phyloP scores from a whole-genome alignment of 305 asterid species.

The Fraxinus albicans region DNA sequence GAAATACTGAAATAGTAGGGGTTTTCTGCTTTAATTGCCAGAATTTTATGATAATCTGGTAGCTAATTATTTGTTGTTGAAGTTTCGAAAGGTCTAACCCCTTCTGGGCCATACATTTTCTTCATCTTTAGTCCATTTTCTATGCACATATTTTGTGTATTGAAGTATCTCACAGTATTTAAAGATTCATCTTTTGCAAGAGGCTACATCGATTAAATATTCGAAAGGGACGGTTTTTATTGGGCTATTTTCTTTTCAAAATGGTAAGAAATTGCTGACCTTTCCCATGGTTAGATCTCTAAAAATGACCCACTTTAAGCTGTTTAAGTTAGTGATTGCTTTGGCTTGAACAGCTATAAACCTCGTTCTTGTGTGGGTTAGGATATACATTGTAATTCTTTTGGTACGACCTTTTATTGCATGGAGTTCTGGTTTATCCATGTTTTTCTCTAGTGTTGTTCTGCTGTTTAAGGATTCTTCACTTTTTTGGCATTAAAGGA shows the following conservation, averaged over 20 bases:
- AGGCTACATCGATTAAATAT: constrained; percentile 26
- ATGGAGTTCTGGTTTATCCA: not conserved
- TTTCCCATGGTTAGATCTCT: constrained; percentile 34
- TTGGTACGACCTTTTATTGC: not conserved
- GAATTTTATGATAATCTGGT: constrained; percentile 25
- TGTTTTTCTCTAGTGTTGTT: constrained; percentile 3
- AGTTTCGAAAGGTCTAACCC: constrained; percentile 31
- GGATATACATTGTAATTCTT: not conserved
- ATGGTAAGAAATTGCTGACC: constrained; percentile 30
- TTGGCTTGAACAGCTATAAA: constrained; percentile 3
- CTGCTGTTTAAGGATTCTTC: constrained; percentile 7
- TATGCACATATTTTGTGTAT: constrained; percentile 17
- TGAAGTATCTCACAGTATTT: constrained; percentile 14
- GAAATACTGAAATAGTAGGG: constrained; percentile 5
- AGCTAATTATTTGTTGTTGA: constrained; percentile 31
- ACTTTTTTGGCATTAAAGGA: constrained; percentile 8
- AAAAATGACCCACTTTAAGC: constrained; percentile 8
- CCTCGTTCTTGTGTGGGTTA: not conserved
- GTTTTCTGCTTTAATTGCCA: constrained; percentile 25
- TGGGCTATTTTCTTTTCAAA: constrained; percentile 13
- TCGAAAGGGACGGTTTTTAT: constrained; percentile 16
- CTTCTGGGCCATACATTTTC: constrained; percentile 27
- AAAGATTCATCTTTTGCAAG: constrained; percentile 20
- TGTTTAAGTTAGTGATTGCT: constrained; percentile 16
- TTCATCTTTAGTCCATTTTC: constrained; percentile 24